Base-by-base conservation (phyloP, 257 asterid genomes). In the Pogostemon cablin region DNA sequence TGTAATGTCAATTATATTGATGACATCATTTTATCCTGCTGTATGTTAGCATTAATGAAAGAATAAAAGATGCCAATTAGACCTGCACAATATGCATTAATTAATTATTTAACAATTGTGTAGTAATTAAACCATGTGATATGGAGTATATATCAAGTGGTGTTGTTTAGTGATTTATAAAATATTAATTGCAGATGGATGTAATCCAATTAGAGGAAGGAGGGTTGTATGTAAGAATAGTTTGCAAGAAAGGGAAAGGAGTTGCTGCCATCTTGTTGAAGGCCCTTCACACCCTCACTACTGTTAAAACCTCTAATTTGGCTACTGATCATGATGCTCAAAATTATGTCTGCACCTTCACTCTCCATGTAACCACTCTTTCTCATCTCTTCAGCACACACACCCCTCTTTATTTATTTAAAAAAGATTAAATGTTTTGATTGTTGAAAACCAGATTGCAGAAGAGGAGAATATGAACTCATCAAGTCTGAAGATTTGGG, bases 271-370 rank as follows among this genome's bases (percentile, higher is more conserved):
- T 68, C 10, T 85, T 90, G 5, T 87, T 78, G 59, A 82, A 76
- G 70, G 90, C 90, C 7, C 81, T 90, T 2, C 89, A 88, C 49
- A 82, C 90, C 43, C 85, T 90, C 10, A 46, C 79, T 47, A 57
- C 60, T 8, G 71, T 90, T 70, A 83, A 63, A 9, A 87, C 75
- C 77, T 86, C 95, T 37, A 83, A 87, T 67, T 72, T 92, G 82
- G 82, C 84, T 43, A 73, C 87, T 15, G 67, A 25, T 25, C 32
- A 25, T 25, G 32, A 65, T 35, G 69, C 74, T 34, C 73, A 79
- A 9, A 85, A 79, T 25, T 92, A 79, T 78, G 81, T 77, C 9
- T 67, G 90, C 65, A 86, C 96, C 0, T 89, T 86, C 83, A 86
- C 88, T 49, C 61, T 86, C 5, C 81, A 57, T 52, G 98, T 90